phyloP scores from a whole-genome alignment of 1,139 yeast genomes.

The Hyphopichia burtonii region DNA sequence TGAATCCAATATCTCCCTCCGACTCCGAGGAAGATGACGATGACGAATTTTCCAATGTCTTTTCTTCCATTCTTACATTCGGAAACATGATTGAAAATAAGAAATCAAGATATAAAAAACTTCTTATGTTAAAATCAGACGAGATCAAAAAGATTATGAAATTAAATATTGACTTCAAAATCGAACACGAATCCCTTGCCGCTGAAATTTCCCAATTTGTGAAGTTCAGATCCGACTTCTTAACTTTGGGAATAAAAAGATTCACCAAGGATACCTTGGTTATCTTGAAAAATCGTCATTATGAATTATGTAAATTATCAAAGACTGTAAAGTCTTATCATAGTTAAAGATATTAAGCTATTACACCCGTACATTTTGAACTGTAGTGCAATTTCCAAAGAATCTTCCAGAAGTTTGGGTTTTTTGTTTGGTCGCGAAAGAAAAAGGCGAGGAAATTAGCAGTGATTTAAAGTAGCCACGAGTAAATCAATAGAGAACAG shows the following conservation, averaged over 20 bases:
- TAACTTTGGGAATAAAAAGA: conserved; percentile 34
- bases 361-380: not conserved
- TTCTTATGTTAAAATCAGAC: conserved; percentile 31
- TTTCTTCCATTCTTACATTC: conserved; percentile 29
- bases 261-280: conserved; percentile 20
- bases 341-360: not conserved
- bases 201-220: conserved; percentile 60
- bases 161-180: conserved; percentile 38
- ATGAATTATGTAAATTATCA: conserved; percentile 5
- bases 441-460: not conserved
- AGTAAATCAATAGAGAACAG: not conserved
- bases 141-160: conserved; percentile 32
- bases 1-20: not conserved
- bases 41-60: conserved; percentile 11
- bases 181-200: conserved; percentile 59
- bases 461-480: not conserved
- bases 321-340: not conserved
- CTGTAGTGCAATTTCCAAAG: not conserved
- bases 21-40: conserved; percentile 1
- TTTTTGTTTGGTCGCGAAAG: conserved; percentile 1
- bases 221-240: conserved; percentile 45
- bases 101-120: conserved; percentile 31
- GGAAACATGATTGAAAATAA: conserved; percentile 37
- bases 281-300: conserved; percentile 8
- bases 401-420: conserved; percentile 2